These are phyloP conservation scores for Leishmania mexicana DNA, from an alignment of 208 protist genomes.

Conservation along the genomic window DNA sequence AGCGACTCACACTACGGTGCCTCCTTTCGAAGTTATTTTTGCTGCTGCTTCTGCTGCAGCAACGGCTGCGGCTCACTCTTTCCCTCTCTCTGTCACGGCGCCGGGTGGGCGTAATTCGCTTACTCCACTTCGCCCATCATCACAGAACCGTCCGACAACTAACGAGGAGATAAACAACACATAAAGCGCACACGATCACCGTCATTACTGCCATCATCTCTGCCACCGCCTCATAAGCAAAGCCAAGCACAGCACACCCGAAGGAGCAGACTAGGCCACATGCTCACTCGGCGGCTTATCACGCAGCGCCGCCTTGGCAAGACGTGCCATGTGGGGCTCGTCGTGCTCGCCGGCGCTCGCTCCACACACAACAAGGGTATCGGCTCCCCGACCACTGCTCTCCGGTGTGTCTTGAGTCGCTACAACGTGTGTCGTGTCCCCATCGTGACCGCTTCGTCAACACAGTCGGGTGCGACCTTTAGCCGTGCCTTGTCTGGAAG, in stretches of 20 bases:
- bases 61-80: background rate
- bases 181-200: background rate
- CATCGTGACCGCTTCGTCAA: background rate
- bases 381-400: background rate
- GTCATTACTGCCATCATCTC: background rate
- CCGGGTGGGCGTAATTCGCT: background rate
- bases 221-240: background rate
- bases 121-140: background rate
- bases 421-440: background rate
- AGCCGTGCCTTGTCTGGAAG: background rate
- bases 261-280: background rate
- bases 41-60: background rate
- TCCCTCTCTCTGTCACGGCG: background rate
- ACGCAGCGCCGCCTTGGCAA: background rate
- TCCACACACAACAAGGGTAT: background rate
- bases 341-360: background rate
- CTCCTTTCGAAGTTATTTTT: background rate
- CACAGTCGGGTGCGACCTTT: background rate
- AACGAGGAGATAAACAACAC: background rate
- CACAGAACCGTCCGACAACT: background rate
- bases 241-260: background rate
- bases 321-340: background rate
- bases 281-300: background rate
- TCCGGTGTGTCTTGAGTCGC: background rate
- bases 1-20: background rate